phyloP scores from a whole-genome alignment of 202 grass and related monocot species.

The Cymbopogon flexuosus region DNA sequence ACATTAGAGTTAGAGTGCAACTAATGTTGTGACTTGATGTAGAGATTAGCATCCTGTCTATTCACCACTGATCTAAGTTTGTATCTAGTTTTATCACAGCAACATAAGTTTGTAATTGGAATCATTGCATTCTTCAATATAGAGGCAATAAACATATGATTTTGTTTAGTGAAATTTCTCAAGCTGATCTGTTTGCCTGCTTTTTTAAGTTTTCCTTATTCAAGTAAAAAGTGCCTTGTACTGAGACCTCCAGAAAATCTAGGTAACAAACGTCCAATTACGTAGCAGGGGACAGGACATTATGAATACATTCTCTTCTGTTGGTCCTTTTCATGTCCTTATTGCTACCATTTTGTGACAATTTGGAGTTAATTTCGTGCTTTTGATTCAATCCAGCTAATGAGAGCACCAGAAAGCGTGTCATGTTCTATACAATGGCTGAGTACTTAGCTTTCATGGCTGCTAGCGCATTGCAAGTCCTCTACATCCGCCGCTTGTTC shows the following conservation, averaged over 20 bases:
- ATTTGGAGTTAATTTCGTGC: constrained; percentile 16
- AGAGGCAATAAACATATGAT: neutral
- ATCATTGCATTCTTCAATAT: neutral
- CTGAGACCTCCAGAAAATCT: neutral
- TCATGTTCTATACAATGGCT: constrained; percentile 75
- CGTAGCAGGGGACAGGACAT: neutral
- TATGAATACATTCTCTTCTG: neutral
- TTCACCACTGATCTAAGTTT: neutral
- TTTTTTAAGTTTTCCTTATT: neutral
- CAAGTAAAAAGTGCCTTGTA: no score
- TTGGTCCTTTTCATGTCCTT: neutral
- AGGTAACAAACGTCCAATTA: neutral
- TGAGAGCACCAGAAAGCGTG: constrained; percentile 86
- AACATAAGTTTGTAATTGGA: neutral
- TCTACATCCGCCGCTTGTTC: constrained; percentile 91
- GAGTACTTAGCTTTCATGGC: constrained; percentile 78
- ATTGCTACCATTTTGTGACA: neutral
- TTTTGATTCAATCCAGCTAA: constrained; percentile 59
- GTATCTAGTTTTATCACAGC: neutral
- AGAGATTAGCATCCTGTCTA: neutral
- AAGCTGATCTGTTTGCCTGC: neutral
- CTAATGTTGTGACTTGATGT: neutral
- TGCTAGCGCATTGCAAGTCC: constrained; percentile 75
- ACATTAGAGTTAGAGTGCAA: neutral
- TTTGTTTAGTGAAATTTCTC: neutral